These are phyloP conservation scores for Podospora pseudopauciseta DNA, from an alignment of 495 filamentous ascomycete species.

Conservation along the genomic window DNA sequence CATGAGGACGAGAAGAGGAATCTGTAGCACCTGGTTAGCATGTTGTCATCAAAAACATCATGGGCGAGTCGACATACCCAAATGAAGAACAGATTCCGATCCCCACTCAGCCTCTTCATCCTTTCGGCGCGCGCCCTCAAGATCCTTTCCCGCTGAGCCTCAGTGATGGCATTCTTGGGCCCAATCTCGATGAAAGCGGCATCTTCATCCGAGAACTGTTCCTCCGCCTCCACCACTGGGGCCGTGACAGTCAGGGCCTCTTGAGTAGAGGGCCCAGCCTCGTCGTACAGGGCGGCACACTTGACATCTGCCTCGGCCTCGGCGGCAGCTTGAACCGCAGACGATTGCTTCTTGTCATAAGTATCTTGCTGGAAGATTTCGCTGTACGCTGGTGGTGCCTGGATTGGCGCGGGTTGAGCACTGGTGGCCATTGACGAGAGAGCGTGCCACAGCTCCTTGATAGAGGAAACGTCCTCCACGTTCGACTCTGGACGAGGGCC, in stretches of 20 bases:
- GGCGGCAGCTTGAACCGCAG: conserved; percentile 57
- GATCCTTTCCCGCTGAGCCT: conserved; percentile 70
- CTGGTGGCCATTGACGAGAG: conserved; percentile 46
- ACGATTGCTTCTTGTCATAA: conserved; percentile 59
- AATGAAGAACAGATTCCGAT: conserved; percentile 78
- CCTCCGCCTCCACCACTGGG: conserved; percentile 7
- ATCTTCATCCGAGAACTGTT: conserved; percentile 21
- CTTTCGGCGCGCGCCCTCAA: conserved; percentile 67
- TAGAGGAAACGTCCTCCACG: conserved; percentile 22
- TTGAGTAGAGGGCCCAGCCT: conserved; percentile 29
- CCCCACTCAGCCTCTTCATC: conserved; percentile 68
- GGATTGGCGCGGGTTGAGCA: conserved; percentile 21
- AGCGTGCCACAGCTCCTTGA: conserved; percentile 68
- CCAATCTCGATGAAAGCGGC: conserved; percentile 50
- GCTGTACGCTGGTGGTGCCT: conserved; percentile 70
- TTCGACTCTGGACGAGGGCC: neutral
- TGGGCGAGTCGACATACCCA: conserved; percentile 56
- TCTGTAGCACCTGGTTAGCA: conserved; percentile 23
- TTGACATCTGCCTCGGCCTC: conserved; percentile 66
- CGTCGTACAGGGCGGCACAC: conserved; percentile 57
- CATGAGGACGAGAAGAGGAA: conserved; percentile 26
- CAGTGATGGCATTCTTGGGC: conserved; percentile 54
- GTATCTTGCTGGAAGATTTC: conserved; percentile 62
- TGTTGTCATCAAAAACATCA: conserved; percentile 3
- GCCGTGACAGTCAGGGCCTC: neutral